Evolutionary conservation across 306 rosid species (phyloP), one percentile per base, ranked within the genome.

Genomic region (Vachellia pachyceras): DNA sequence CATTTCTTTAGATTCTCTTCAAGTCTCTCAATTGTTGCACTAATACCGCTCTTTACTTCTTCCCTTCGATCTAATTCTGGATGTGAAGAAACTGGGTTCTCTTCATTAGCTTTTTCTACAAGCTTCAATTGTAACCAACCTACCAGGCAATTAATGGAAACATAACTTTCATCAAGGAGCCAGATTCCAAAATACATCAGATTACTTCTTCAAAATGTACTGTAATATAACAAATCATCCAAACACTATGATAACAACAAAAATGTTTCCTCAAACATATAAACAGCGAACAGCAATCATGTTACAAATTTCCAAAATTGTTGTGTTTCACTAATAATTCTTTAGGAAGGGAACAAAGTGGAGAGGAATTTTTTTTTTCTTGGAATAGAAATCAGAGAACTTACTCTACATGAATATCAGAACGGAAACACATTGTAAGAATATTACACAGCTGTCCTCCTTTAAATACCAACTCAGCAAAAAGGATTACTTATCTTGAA

Each of bases 81-180:
- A 79, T 75, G 64, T 63, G 88, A 58, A 8, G 82, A 55, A 55
- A 55, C 84, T 22, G 61, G 55, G 77, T 86, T 87, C 67, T 84
- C 90, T 84, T 92, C 91, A 79, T 92, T 92, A 72, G 97, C 98
- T 78, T 89, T 92, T 90, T 92, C 97, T 70, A 92, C 89, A 74
- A 95, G 89, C 90, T 95, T 95, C 88, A 95, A 80, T 58, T 95
- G 98, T 22, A 87, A 68, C 98, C 98, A 93, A 83, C 99, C 98
- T 95, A 88, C 83, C 86, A 85, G 79, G 67, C 60, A 77, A 77
- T 52, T 29, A 44, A 65, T 13, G 55, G 71, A 78, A 83, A 68
- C 80, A 77, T 39, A 74, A 45, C 18, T 22, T 78, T 79, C 22
- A 75, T 18, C 79, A 66, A 45, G 74, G 63, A 75, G 39, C 72